Evolutionary conservation across 163 green algal species (phyloP).

Genomic region (Scenedesmus sp.): DNA sequence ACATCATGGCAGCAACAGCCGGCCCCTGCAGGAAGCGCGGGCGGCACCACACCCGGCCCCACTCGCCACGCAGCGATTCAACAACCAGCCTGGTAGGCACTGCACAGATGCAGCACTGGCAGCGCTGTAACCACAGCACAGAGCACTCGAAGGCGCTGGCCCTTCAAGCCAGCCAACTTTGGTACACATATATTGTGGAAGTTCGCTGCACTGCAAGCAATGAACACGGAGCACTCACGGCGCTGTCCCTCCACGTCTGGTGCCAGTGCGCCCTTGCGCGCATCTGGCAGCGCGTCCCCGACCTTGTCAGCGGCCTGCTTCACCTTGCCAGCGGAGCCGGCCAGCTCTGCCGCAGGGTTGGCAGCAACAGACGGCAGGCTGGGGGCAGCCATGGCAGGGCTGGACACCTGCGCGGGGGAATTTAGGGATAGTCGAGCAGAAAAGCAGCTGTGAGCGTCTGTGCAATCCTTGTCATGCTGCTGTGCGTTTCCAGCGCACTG

Average conservation of each 20-base stretch:
- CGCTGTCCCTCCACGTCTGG: slow-evolving; percentile 20
- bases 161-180: not conserved
- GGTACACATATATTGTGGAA: not conserved
- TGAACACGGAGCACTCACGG: not conserved
- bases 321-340: not conserved
- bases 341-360: not conserved
- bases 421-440: not conserved
- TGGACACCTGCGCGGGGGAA: not conserved
- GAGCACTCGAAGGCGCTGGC: not conserved
- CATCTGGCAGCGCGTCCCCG: not conserved
- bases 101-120: too few species aligned
- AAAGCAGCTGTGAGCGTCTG: not conserved
- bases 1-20: too few species aligned
- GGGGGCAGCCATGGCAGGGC: slow-evolving; percentile 7
- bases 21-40: too few species aligned
- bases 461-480: not conserved
- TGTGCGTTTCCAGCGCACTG: too few species aligned
- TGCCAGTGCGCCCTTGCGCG: slow-evolving; percentile 20
- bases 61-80: too few species aligned
- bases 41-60: too few species aligned
- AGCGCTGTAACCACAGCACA: not conserved
- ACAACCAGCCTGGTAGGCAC: too few species aligned
- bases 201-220: not conserved
- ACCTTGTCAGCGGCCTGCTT: slow-evolving; percentile 28
- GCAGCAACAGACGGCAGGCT: not conserved